These are phyloP conservation scores for Coemansia guatemalensis DNA, from an alignment of 192 early-diverging fungal species.

Conservation along the genomic window DNA sequence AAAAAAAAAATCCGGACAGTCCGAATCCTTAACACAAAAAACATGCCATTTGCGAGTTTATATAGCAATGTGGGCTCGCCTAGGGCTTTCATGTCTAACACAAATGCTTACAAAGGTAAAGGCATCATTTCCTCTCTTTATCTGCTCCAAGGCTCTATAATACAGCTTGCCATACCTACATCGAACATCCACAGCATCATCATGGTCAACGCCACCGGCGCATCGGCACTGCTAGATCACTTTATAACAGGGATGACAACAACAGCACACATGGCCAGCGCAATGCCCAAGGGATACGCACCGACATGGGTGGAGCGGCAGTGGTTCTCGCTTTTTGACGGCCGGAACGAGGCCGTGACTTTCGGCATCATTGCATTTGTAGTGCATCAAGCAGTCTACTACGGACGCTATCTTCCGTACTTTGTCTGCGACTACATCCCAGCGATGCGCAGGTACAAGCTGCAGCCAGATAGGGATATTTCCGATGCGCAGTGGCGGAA, in stretches of 20 bases:
- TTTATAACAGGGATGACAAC: slow-evolving; percentile 28
- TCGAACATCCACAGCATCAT: neutral
- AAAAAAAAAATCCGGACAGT: slow-evolving; percentile 6
- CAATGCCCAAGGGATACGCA: slow-evolving; percentile 19
- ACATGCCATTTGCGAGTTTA: neutral
- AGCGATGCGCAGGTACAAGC: slow-evolving; percentile 65
- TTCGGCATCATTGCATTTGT: slow-evolving; percentile 73
- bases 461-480: slow-evolving; percentile 64
- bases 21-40: neutral
- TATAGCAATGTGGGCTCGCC: neutral
- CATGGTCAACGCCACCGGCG: slow-evolving; percentile 9
- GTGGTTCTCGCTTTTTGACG: slow-evolving; percentile 67
- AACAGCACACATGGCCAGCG: slow-evolving; percentile 12
- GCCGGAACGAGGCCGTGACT: slow-evolving; percentile 64
- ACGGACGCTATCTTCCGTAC: slow-evolving; percentile 83
- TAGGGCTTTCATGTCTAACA: neutral
- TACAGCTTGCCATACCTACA: neutral
- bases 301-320: slow-evolving; percentile 55
- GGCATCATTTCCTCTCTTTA: neutral
- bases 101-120: neutral
- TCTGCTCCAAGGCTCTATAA: neutral
- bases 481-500: slow-evolving; percentile 59
- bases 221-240: slow-evolving; percentile 22
- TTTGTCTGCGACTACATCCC: slow-evolving; percentile 83
- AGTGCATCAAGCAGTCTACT: slow-evolving; percentile 90